Base-by-base conservation (phyloP, 176 grass and related monocot species). In the Triticum turgidum region DNA sequence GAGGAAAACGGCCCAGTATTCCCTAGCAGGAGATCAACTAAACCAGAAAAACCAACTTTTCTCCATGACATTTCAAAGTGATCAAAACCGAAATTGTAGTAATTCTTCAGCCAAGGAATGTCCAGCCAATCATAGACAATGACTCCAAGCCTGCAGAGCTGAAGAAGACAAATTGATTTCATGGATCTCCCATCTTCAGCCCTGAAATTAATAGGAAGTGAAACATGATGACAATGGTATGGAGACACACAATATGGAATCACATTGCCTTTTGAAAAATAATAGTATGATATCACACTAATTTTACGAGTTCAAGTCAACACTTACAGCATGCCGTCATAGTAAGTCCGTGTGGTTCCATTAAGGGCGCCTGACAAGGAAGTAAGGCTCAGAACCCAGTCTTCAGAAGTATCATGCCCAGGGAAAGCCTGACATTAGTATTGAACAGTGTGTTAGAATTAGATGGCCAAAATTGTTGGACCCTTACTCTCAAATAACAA, bases 1-100 rank as follows among this genome's bases (percentile, higher is more conserved):
- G 92, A 94, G 73, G 90, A 89, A 82, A 98, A 98, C 22, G 97
- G 97, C 7, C 97, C 97, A 0, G 80, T 86, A 77, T 94, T 85
- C 34, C 97, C 94, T 22, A 96, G 79, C 12, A 96, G 90, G 17
- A 98, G 89, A 89, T 94, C 94, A 63, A 90, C 63, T 38, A 98
- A 84, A 86, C 97, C 97, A 8, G 76, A 82, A 76, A 96, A 73
- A 11, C 97, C 94, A 15, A 91, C 82, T 80, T 98, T 94, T 72
- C 76, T 89, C 92, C 97, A 86, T 38, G 91, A 93, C 92, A 94
- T 98, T 81, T 91, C 88, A 59, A 90, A 98, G 85, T 98, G 97
- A 58, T 98, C 97, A 24, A 98, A 98, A 83, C 97, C 94, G 69
- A 98, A 98, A 74, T 91, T 98, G 87, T 94, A 99, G 85, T 99